Evolutionary conservation across 345 rosid species (phyloP).

Genomic region (Boechera stricta): DNA sequence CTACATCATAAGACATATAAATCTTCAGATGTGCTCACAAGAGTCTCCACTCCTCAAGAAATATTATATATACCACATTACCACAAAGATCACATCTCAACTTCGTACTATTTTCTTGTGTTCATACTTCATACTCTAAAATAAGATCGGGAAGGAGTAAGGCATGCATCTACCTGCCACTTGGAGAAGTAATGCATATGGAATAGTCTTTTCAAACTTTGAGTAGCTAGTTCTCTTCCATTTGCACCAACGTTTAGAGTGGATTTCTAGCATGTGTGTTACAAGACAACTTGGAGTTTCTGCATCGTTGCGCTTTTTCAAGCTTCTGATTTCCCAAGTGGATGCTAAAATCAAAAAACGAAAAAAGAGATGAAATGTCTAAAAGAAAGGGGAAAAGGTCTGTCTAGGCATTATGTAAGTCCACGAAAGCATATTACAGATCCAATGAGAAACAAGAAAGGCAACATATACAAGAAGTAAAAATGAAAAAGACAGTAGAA

Average conservation of each 20-base stretch:
- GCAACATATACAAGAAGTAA: constrained; percentile 7
- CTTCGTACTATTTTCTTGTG: constrained; percentile 24
- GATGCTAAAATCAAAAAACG: constrained; percentile 64
- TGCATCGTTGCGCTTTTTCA: constrained; percentile 66
- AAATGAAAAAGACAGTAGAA: constrained; percentile 22
- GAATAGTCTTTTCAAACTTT: constrained; percentile 85
- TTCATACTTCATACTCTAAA: neutral
- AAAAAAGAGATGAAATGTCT: constrained; percentile 26
- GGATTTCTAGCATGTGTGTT: constrained; percentile 86
- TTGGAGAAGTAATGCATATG: constrained; percentile 79
- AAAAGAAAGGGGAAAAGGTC: neutral
- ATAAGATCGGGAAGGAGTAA: constrained; percentile 6
- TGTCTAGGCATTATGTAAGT: constrained; percentile 1
- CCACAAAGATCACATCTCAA: constrained; percentile 17
- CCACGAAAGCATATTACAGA: constrained; percentile 26
- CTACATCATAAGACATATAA: constrained; percentile 11
- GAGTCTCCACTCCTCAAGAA: constrained; percentile 11
- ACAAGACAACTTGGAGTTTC: constrained; percentile 68
- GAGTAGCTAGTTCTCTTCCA: constrained; percentile 80
- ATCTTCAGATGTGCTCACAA: constrained; percentile 15
- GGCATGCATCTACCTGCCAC: constrained; percentile 65
- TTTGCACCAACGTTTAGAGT: constrained; percentile 66
- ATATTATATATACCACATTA: constrained; percentile 3
- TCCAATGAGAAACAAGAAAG: constrained; percentile 29
- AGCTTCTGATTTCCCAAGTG: constrained; percentile 86